A percentile compares a stretch with the other conserved stretches of the same genome.
Evolutionary conservation across 106 monocot genomes (phyloP).

Genomic region (Xerophyta viscosa): DNA sequence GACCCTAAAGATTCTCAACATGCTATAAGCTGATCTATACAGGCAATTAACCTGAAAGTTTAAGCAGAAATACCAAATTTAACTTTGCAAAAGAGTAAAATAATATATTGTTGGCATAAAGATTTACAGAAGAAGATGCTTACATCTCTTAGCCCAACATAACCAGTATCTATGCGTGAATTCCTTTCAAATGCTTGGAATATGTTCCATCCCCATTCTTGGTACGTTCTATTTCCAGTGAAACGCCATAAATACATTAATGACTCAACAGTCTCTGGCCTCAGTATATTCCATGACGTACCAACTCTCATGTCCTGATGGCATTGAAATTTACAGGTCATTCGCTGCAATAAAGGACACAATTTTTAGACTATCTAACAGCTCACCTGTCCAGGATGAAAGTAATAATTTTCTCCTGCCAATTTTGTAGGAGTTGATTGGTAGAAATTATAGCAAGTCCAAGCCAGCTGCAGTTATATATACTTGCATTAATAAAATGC

Average conservation of each 20-base stretch:
- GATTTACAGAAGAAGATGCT: conserved; percentile 2
- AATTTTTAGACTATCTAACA: neutral
- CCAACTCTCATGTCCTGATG: conserved; percentile 86
- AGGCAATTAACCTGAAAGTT: too few relatives aligned
- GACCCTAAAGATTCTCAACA: too few relatives aligned
- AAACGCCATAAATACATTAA: conserved; percentile 79
- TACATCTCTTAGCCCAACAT: conserved; percentile 96
- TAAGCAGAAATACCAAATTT: too few relatives aligned
- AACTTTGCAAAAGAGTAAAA: neutral
- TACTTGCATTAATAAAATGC: too few relatives aligned
- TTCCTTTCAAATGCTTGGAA: conserved; percentile 99
- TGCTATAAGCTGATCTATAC: too few relatives aligned
- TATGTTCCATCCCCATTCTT: conserved; percentile 99
- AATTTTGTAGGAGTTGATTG: conserved; percentile 90
- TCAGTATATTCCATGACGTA: conserved; percentile 96
- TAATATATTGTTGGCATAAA: neutral
- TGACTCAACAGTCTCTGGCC: conserved; percentile 94
- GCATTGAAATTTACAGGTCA: neutral
- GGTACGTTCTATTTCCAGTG: conserved; percentile 93
- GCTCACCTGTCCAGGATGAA: conserved; percentile 44
- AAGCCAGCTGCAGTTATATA: conserved; percentile 72
- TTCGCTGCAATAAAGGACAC: neutral
- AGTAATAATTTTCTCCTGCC: conserved; percentile 91
- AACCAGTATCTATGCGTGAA: conserved; percentile 81
- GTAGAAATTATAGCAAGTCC: conserved; percentile 98